Evolutionary conservation across 225 moss, liverwort and hornwort genomes (phyloP).

Genomic region (Lunularia cruciata): DNA sequence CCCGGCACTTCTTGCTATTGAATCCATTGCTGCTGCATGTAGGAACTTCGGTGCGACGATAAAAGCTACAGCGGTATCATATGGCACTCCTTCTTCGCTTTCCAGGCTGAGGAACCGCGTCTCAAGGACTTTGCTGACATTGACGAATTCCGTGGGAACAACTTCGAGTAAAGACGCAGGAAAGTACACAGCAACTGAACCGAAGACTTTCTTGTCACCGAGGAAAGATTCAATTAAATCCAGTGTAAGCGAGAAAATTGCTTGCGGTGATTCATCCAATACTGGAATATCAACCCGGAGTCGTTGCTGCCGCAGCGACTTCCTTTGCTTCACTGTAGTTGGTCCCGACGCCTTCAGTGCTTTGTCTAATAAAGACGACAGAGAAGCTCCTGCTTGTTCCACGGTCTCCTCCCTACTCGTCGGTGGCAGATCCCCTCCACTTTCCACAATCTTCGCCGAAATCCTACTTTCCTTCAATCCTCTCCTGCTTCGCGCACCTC

Average conservation of each 20-base stretch:
- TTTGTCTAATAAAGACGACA: conserved; percentile 60
- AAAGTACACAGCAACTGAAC: conserved; percentile 53
- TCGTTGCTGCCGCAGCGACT: conserved; percentile 60
- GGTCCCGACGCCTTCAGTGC: conserved; percentile 64
- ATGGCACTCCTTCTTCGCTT: conserved; percentile 31
- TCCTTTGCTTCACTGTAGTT: conserved; percentile 69
- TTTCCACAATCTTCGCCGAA: conserved; percentile 9
- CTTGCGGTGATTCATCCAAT: conserved; percentile 56
- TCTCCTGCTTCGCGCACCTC: background rate
- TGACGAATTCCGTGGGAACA: conserved; percentile 27
- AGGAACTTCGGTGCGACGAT: conserved; percentile 53
- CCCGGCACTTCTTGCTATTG: conserved; percentile 47
- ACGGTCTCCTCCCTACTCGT: conserved; percentile 78
- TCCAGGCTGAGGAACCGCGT: conserved; percentile 40
- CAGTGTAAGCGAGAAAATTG: conserved; percentile 56
- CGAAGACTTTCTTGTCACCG: conserved; percentile 26
- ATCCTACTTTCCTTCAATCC: conserved; percentile 3
- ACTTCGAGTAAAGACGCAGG: conserved; percentile 28
- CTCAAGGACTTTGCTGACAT: conserved; percentile 12
- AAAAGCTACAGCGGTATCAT: conserved; percentile 42
- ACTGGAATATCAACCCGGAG: conserved; percentile 84
- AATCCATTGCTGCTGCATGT: conserved; percentile 44
- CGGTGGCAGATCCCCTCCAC: conserved; percentile 50
- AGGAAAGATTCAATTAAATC: conserved; percentile 54
- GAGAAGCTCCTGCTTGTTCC: conserved; percentile 67